Evolutionary conservation across 2,329 filamentous ascomycete genomes (phyloP).

Genomic region (Cordyceps militaris): DNA sequence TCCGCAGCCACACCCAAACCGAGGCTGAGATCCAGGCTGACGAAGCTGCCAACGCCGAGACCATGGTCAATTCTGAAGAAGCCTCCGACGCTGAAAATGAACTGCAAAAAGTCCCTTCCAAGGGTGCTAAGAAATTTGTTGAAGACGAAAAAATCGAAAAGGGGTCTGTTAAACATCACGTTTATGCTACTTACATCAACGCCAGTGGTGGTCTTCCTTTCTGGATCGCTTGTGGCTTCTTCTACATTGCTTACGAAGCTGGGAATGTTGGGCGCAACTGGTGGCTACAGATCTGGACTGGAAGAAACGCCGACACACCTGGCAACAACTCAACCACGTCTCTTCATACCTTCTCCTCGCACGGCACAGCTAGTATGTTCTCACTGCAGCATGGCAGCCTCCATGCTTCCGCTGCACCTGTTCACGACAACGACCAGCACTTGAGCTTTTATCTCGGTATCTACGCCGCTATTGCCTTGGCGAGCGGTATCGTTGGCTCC

Average conservation of each 20-base stretch:
- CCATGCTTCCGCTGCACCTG: constrained; percentile 29
- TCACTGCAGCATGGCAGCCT: constrained; percentile 40
- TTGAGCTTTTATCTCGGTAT: constrained; percentile 60
- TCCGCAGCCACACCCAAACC: constrained; percentile 49
- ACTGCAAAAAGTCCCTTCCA: constrained; percentile 44
- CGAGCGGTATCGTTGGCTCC: constrained; percentile 52
- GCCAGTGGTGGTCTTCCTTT: constrained; percentile 57
- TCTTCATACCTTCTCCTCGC: constrained; percentile 24
- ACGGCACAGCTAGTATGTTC: constrained; percentile 37
- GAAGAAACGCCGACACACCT: constrained; percentile 24
- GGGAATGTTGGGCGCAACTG: constrained; percentile 53
- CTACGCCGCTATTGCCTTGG: constrained; percentile 55
- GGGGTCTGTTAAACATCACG: constrained; percentile 57
- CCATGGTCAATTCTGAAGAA: constrained; percentile 49
- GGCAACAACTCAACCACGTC: constrained; percentile 1
- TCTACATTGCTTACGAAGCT: constrained; percentile 49
- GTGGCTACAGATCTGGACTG: constrained; percentile 60
- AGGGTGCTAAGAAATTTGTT: constrained; percentile 61
- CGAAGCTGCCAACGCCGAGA: constrained; percentile 34
- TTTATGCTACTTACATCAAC: constrained; percentile 63
- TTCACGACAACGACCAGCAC: constrained; percentile 27
- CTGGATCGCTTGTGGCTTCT: constrained; percentile 47
- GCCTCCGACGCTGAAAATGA: constrained; percentile 35
- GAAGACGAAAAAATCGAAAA: constrained; percentile 68
- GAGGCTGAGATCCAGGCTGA: constrained; percentile 40